Percentiles rank a stretch among this genome's conserved stretches.
phyloP scores from a whole-genome alignment of 108 stramenopile genomes.

The Stephanodiscus minutulus region DNA sequence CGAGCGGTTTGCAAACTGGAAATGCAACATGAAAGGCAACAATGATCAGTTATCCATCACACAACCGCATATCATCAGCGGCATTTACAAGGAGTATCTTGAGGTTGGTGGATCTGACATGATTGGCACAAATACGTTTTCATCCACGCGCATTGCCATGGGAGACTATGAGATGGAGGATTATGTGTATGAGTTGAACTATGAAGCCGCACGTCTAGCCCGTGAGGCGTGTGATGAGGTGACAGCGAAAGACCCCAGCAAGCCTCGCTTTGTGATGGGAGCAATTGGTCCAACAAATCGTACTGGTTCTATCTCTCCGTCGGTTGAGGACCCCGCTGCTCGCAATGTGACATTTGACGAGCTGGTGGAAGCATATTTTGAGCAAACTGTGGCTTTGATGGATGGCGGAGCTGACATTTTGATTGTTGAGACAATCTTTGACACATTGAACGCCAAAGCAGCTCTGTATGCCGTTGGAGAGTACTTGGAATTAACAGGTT shows the following conservation, averaged over 20 bases:
- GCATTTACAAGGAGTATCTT: conserved; percentile 93
- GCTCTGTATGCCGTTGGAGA: conserved; percentile 94
- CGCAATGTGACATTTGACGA: conserved; percentile 99
- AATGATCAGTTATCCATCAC: conserved; percentile 97
- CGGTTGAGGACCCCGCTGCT: conserved; percentile 92
- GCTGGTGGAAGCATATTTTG: conserved; percentile 96
- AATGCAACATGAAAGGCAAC: conserved; percentile 95
- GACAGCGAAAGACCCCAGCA: conserved; percentile 91
- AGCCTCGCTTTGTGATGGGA: conserved; percentile 97
- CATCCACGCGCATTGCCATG: conserved; percentile 97
- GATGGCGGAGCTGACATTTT: conserved; percentile 96
- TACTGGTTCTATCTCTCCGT: conserved; percentile 95
- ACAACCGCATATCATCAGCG: conserved; percentile 94
- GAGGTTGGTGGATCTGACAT: conserved; percentile 91
- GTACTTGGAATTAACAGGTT: conserved; percentile 86
- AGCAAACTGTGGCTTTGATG: conserved; percentile 93
- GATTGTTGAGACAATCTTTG: conserved; percentile 99
- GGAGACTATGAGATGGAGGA: conserved; percentile 98
- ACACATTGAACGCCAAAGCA: conserved; percentile 98
- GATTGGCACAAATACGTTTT: conserved; percentile 99
- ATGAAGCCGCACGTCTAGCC: conserved; percentile 89
- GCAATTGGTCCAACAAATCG: conserved; percentile 98
- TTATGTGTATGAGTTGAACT: conserved; percentile 96
- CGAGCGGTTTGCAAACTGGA: conserved; percentile 94
- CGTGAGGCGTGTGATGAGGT: conserved; percentile 96